Percentiles rank a stretch among this genome's conserved stretches.
phyloP scores from a whole-genome alignment of 148 eudicot genomes.

The Chenopodium album region DNA sequence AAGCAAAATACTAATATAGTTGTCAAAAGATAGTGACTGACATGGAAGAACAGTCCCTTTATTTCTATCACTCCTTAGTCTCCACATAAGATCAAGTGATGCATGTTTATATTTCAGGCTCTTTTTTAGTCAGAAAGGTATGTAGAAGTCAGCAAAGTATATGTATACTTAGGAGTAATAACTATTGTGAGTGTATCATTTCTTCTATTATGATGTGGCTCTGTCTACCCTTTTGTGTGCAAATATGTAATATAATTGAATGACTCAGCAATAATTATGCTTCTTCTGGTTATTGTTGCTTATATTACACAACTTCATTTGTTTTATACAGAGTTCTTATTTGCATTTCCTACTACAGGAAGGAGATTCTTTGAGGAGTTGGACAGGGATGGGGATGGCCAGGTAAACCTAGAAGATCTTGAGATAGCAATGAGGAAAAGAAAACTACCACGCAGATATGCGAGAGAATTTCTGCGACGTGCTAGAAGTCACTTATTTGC shows the following conservation, averaged over 20 bases:
- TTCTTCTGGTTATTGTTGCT: not conserved
- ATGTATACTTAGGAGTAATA: not conserved
- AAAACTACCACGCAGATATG: conserved; percentile 82
- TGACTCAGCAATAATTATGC: not conserved
- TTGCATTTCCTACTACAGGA: conserved; percentile 43
- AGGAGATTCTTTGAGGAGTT: conserved; percentile 90
- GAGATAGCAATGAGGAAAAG: conserved; percentile 89
- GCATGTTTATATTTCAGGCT: not conserved
- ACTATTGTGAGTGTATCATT: not conserved
- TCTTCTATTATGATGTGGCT: not conserved
- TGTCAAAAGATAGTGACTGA: not conserved
- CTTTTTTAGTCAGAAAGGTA: not conserved
- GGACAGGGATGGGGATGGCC: conserved; percentile 97
- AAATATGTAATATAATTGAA: not conserved
- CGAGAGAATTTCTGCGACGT: conserved; percentile 74
- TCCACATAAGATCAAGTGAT: not conserved
- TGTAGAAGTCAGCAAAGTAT: not conserved
- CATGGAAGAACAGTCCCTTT: not conserved
- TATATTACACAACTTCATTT: not conserved
- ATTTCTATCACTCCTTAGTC: not conserved
- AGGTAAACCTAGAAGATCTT: conserved; percentile 87
- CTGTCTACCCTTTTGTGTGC: not conserved
- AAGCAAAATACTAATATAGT: not conserved
- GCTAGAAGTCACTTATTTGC: conserved; percentile 83
- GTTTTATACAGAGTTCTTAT: not conserved